phyloP scores from a whole-genome alignment of 225 moss, liverwort and hornwort genomes.

The Neckera pumila region DNA sequence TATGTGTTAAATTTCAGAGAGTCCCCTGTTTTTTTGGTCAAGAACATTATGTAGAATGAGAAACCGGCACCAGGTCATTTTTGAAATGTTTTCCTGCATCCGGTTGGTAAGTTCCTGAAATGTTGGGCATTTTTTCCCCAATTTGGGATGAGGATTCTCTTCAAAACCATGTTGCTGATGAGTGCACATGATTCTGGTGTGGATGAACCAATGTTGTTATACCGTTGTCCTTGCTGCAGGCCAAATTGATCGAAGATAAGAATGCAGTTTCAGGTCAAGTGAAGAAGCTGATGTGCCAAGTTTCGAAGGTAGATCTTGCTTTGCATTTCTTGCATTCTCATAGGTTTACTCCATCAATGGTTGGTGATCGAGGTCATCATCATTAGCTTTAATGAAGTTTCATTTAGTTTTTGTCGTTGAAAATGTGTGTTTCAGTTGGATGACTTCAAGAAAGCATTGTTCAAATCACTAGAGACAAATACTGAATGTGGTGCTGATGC shows the following conservation, averaged over 20 bases:
- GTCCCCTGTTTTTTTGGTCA: background rate
- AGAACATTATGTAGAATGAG: background rate
- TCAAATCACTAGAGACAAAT: constrained; percentile 10
- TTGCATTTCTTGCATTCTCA: background rate
- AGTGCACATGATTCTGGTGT: background rate
- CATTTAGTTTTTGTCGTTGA: background rate
- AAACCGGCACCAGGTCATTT: background rate
- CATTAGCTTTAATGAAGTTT: background rate
- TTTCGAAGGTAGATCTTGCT: constrained; percentile 8
- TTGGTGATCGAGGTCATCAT: background rate
- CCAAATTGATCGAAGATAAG: constrained; percentile 18
- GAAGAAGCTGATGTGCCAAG: constrained; percentile 21
- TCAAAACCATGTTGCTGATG: background rate
- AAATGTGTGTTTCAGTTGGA: constrained; percentile 15
- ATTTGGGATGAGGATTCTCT: background rate
- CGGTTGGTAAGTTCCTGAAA: background rate
- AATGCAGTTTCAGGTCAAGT: constrained; percentile 21
- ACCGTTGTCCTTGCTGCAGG: background rate
- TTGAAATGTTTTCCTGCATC: background rate
- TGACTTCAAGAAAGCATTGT: constrained; percentile 26
- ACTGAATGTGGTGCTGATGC: background rate
- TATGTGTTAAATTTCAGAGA: background rate
- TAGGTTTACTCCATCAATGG: background rate
- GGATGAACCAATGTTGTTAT: background rate
- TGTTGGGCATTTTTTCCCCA: background rate